phyloP scores from a whole-genome alignment of 1,284 basidiomycete genomes.

The Cryptococcus sp. region DNA sequence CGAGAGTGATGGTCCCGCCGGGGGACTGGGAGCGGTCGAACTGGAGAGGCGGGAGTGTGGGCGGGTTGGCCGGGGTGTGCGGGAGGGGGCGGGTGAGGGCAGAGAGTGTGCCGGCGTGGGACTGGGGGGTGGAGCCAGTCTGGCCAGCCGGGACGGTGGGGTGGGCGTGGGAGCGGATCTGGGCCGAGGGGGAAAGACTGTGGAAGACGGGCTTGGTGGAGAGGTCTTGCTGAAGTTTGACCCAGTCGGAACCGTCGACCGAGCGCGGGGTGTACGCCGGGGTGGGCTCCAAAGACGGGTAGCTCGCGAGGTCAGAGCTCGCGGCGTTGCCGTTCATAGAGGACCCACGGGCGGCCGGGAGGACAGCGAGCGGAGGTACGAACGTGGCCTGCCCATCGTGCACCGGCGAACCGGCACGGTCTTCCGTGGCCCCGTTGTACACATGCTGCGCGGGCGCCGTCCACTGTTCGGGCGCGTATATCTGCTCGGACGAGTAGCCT shows the following conservation, averaged over 20 bases:
- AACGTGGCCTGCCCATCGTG: slow-evolving; percentile 21
- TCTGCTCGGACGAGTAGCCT: background rate
- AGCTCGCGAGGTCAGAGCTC: background rate
- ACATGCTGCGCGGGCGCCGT: background rate
- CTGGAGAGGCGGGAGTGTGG: slow-evolving; percentile 39
- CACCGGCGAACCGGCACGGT: slow-evolving; percentile 15
- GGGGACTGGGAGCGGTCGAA: slow-evolving; percentile 61
- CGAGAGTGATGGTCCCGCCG: slow-evolving; percentile 47
- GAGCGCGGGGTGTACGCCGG: slow-evolving; percentile 5
- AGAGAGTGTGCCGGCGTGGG: background rate
- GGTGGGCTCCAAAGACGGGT: slow-evolving; percentile 23
- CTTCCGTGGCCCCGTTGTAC: background rate
- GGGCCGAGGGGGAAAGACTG: slow-evolving; percentile 40
- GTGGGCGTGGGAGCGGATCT: slow-evolving; percentile 37
- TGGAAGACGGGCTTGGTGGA: slow-evolving; percentile 40
- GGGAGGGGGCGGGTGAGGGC: slow-evolving; percentile 4
- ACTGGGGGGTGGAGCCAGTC: background rate
- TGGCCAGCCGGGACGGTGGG: background rate
- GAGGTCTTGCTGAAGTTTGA: slow-evolving; percentile 31
- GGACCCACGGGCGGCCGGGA: slow-evolving; percentile 28
- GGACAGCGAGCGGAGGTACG: slow-evolving; percentile 29
- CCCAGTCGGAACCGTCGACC: slow-evolving; percentile 37
- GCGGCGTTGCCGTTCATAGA: slow-evolving; percentile 10
- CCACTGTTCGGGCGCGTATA: background rate
- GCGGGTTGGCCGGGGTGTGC: slow-evolving; percentile 15